These are phyloP conservation scores for Sindora glabra DNA, from an alignment of 306 rosid species.

Conservation along the genomic window DNA sequence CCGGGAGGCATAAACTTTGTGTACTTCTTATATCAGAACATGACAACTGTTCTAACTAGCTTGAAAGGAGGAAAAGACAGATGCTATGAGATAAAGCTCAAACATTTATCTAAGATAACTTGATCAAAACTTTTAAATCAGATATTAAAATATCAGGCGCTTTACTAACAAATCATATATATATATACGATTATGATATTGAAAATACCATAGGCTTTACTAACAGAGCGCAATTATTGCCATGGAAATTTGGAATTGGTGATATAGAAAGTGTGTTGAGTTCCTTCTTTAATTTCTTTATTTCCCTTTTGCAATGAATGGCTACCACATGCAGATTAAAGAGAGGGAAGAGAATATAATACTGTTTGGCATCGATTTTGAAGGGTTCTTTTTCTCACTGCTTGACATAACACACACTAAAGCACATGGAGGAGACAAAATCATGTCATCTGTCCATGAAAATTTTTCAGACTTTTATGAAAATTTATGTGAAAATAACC, in stretches of 20 bases:
- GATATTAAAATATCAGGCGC: too few species aligned
- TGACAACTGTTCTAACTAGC: background rate
- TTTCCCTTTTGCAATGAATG: background rate
- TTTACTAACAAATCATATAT: too few species aligned
- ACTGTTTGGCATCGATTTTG: conserved; percentile 25
- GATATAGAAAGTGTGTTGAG: background rate
- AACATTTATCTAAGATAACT: too few species aligned
- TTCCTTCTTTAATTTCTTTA: background rate
- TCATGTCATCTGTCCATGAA: background rate
- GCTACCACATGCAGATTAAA: background rate
- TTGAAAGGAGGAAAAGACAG: background rate
- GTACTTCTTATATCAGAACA: background rate
- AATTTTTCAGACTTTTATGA: background rate
- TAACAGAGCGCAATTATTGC: background rate
- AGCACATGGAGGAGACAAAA: conserved; percentile 36
- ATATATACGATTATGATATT: too few species aligned
- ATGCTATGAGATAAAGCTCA: conserved; percentile 3
- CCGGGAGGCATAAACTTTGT: conserved; percentile 19
- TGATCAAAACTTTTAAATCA: too few species aligned
- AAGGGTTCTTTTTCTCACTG: conserved; percentile 32
- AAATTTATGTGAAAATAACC: background rate
- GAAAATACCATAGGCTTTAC: too few species aligned
- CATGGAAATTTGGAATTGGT: background rate
- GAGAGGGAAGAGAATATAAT: conserved; percentile 27
- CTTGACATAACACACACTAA: conserved; percentile 28